Percentiles rank a stretch among this genome's conserved stretches.
Evolutionary conservation across 257 asterid species (phyloP).

Genomic region (Gentiana straminea): DNA sequence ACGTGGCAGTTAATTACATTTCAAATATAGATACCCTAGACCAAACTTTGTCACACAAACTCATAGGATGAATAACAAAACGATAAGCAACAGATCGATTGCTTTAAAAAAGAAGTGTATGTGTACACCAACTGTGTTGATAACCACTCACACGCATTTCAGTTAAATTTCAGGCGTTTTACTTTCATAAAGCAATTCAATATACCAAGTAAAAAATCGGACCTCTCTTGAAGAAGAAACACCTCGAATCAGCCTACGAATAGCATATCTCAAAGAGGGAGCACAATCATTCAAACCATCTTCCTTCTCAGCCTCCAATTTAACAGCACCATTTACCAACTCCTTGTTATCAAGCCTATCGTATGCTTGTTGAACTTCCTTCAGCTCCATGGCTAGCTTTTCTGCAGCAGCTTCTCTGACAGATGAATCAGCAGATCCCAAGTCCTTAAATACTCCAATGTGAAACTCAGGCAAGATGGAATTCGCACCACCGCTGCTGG

Average conservation of each 20-base stretch:
- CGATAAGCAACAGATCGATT: too few species aligned
- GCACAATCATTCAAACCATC: conserved; percentile 93
- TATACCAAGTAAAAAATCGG: neutral
- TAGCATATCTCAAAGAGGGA: conserved; percentile 88
- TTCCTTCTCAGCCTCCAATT: conserved; percentile 84
- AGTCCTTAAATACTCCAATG: conserved; percentile 70
- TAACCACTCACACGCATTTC: neutral
- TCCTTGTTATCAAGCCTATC: conserved; percentile 75
- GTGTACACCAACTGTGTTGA: neutral
- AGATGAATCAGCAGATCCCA: conserved; percentile 51
- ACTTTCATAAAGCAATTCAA: neutral
- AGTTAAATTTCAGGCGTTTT: neutral
- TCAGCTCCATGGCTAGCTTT: conserved; percentile 52
- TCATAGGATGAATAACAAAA: too few species aligned
- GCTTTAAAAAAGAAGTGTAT: too few species aligned
- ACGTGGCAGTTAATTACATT: too few species aligned
- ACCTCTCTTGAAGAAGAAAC: conserved; percentile 98
- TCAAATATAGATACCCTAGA: too few species aligned
- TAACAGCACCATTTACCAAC: conserved; percentile 54
- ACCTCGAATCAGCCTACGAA: conserved; percentile 93
- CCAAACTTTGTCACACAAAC: too few species aligned
- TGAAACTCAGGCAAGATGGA: conserved; percentile 75
- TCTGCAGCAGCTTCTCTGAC: conserved; percentile 65
- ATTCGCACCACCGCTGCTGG: conserved; percentile 20
- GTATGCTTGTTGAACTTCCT: conserved; percentile 64